These are phyloP conservation scores for Diutina sp. DNA, from an alignment of 1,139 yeast species.

Conservation along the genomic window DNA sequence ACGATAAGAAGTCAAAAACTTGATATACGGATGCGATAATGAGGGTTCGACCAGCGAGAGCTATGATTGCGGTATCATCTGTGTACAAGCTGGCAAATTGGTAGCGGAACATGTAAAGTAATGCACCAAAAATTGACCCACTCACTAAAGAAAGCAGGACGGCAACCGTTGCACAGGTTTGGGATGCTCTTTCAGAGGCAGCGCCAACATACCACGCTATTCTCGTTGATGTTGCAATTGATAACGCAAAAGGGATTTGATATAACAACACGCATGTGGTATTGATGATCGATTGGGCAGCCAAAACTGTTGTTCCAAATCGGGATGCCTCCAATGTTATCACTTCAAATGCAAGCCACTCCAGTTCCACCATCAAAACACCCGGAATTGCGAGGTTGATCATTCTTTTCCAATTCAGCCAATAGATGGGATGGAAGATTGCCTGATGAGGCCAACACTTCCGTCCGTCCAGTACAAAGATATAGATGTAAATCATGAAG, in stretches of 20 bases:
- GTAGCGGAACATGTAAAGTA: conserved; percentile 11
- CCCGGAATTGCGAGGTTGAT: conserved; percentile 67
- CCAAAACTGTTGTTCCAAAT: conserved; percentile 54
- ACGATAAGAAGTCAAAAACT: conserved; percentile 40
- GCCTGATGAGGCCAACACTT: conserved; percentile 66
- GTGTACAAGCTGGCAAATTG: conserved; percentile 38
- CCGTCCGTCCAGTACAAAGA: conserved; percentile 41
- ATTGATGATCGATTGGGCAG: conserved; percentile 62
- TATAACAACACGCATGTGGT: conserved; percentile 58
- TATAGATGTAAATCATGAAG: conserved; percentile 36
- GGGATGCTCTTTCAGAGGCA: conserved; percentile 39
- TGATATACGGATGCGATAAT: conserved; percentile 48
- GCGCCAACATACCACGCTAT: conserved; percentile 73
- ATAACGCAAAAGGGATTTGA: conserved; percentile 64
- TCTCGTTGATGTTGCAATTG: conserved; percentile 65
- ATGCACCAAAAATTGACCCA: conserved; percentile 27
- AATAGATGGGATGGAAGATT: conserved; percentile 13
- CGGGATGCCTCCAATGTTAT: conserved; percentile 53
- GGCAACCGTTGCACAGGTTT: conserved; percentile 28
- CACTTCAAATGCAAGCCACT: conserved; percentile 75
- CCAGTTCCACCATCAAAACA: conserved; percentile 74
- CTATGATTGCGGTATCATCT: conserved; percentile 32
- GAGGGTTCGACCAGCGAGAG: conserved; percentile 32
- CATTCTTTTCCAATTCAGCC: conserved; percentile 51
- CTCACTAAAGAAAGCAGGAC: conserved; percentile 25